A percentile compares a stretch with the other conserved stretches of the same genome.
Conservation (phyloP, 306 rosid species). For the Aeschynomene evenia region DNA sequence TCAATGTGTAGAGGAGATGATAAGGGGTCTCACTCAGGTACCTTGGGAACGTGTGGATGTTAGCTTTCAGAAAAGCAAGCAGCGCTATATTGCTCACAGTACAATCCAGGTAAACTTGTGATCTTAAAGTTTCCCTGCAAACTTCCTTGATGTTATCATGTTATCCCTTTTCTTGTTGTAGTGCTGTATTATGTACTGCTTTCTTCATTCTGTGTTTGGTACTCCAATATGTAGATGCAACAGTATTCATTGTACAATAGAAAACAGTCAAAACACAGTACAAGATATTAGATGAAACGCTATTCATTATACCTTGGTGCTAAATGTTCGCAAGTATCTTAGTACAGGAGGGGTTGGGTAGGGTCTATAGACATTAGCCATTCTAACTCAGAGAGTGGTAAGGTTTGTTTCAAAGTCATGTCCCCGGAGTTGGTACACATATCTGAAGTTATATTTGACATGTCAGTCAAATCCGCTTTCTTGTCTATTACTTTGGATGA, state of each 20-base stretch:
- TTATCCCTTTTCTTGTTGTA: background rate
- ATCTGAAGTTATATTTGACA: background rate
- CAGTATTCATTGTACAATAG: background rate
- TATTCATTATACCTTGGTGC: no score
- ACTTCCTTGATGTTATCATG: background rate
- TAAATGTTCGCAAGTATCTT: no score
- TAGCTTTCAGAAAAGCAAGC: conserved; percentile 81
- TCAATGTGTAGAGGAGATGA: conserved; percentile 70
- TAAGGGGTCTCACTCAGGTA: conserved; percentile 83
- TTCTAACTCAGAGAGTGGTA: no score
- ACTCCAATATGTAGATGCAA: background rate
- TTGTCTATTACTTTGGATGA: background rate
- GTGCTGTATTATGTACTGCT: background rate
- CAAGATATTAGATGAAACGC: conserved; percentile 1
- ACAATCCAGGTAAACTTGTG: conserved; percentile 80
- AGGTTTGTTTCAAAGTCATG: background rate
- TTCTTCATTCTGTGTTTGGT: conserved; percentile 18
- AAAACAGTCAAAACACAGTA: background rate
- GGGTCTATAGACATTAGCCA: no score
- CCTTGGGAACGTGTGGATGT: conserved; percentile 97
- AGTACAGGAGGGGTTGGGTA: no score
- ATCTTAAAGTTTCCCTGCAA: background rate
- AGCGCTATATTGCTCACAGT: conserved; percentile 81
- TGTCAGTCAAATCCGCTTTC: background rate
- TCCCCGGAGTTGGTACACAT: background rate